phyloP scores from a whole-genome alignment of 768 basidiomycete species.

The Termitomyces bulborhizus region DNA sequence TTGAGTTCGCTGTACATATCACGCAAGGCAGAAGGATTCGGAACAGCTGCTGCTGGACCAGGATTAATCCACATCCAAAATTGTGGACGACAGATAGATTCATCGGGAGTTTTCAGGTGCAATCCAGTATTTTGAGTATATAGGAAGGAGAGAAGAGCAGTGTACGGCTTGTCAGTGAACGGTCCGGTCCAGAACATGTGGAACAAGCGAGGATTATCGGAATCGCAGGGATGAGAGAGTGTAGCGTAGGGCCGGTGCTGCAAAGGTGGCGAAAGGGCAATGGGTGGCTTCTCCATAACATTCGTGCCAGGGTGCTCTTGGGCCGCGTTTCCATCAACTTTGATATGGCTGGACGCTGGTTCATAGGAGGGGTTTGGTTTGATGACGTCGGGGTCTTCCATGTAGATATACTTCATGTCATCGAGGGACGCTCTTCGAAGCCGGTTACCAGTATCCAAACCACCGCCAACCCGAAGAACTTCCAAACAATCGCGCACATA shows the following conservation, averaged over 20 bases:
- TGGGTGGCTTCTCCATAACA: constrained; percentile 54
- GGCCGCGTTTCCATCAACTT: constrained; percentile 44
- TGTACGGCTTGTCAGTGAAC: constrained; percentile 98
- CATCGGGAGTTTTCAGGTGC: constrained; percentile 49
- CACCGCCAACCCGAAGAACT: constrained; percentile 84
- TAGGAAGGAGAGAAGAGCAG: constrained; percentile 89
- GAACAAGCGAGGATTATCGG: constrained; percentile 81
- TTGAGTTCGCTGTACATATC: constrained; percentile 84
- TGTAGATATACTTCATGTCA: constrained; percentile 85
- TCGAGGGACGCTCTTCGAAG: constrained; percentile 71
- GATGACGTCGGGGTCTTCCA: constrained; percentile 44
- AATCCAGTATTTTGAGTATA: constrained; percentile 93
- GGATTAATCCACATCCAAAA: constrained; percentile 99
- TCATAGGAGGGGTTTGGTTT: constrained; percentile 16
- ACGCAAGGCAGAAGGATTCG: constrained; percentile 71
- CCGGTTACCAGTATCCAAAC: constrained; percentile 76
- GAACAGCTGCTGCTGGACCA: constrained; percentile 87
- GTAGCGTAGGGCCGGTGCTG: constrained; percentile 53
- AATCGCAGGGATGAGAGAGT: constrained; percentile 65
- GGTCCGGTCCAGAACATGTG: constrained; percentile 99
- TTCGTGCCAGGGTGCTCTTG: constrained; percentile 52
- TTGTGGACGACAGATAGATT: constrained; percentile 73
- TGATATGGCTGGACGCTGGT: neutral
- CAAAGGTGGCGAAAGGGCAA: constrained; percentile 42
- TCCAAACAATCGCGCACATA: constrained; percentile 98